Base-by-base conservation (phyloP, 345 rosid species). In the Euphorbia tirucalli region DNA sequence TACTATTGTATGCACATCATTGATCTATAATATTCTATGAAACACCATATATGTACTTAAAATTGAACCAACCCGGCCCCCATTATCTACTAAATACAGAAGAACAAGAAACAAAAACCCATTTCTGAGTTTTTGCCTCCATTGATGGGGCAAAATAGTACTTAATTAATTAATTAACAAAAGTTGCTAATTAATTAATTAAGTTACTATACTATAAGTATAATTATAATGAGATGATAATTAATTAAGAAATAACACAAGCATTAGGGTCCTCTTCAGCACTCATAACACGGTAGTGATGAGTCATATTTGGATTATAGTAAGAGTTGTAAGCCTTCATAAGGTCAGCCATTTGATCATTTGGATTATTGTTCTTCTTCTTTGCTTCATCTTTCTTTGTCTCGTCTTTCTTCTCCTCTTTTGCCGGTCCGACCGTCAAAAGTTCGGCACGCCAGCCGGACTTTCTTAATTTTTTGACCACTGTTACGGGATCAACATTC, bases 231-330 rank as follows among this genome's bases (percentile, higher is more conserved):
- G n/a, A n/a, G n/a, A n/a, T n/a, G n/a, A n/a, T n/a, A n/a, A n/a
- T n/a, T n/a, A 46, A 16, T 78, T 43, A 89, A 52, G 71, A 81
- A 9, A 89, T 85, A 56, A 79, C 82, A 67, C 91, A 87, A 7
- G 79, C 44, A 63, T 81, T 89, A 3, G 89, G 91, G 70, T 85
- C 80, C 65, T 89, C 91, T 68, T 87, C 93, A 1, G 65, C 61
- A 46, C 84, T 78, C 37, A 69, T 65, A 3, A 54, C 86, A 31
- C 61, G 76, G 74, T 83, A 84, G 9, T 73, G 9, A n/a, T 48
- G 64, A n/a, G 84, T 55, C 57, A 46, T 2, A 61, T 79, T 0
- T 39, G 87, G 86, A 60, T 87, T 71, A 60, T 81, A 81, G 7
- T 24, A 71, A 11, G 7, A 13, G 27, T 59, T 61, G 58, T 79